A percentile compares a stretch with the other conserved stretches of the same genome.
Evolutionary conservation across 371 early-diverging fungal species (phyloP).

Genomic region (Thermomucor indicae-seudaticae): DNA sequence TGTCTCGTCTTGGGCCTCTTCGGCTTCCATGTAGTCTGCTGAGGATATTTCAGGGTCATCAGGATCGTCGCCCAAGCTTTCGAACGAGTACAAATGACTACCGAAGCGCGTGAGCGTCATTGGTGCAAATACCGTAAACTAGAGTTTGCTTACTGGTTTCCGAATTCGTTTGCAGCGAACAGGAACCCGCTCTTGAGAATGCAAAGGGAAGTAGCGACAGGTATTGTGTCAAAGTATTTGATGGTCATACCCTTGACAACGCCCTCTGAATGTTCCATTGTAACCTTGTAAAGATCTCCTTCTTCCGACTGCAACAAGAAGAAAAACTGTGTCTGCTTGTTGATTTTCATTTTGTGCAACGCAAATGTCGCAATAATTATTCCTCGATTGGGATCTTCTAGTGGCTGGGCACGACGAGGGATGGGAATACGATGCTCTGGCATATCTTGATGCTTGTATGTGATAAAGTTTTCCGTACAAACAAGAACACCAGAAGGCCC

Average conservation of each 20-base stretch:
- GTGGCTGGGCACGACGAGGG: conserved; percentile 78
- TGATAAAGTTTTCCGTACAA: conserved; percentile 85
- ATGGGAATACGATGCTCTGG: conserved; percentile 75
- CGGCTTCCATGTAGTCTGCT: conserved; percentile 63
- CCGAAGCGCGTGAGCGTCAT: neutral
- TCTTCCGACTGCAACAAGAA: conserved; percentile 88
- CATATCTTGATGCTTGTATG: conserved; percentile 79
- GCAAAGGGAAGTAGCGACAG: conserved; percentile 74
- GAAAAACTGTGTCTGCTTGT: conserved; percentile 83
- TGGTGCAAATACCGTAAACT: neutral
- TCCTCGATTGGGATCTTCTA: conserved; percentile 60
- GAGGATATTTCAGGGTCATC: conserved; percentile 77
- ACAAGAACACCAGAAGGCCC: conserved; percentile 97
- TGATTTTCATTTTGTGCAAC: conserved; percentile 87
- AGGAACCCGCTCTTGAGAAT: conserved; percentile 93
- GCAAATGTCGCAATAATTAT: conserved; percentile 79
- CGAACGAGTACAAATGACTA: conserved; percentile 87
- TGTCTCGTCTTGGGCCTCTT: conserved; percentile 38
- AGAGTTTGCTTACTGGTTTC: conserved; percentile 72
- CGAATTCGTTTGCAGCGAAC: conserved; percentile 88
- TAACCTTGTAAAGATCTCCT: conserved; percentile 94
- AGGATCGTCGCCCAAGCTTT: conserved; percentile 88
- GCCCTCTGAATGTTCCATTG: conserved; percentile 77
- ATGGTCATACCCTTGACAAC: conserved; percentile 66
- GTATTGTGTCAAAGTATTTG: conserved; percentile 94